Percentiles rank a stretch among this genome's conserved stretches.
phyloP scores from a whole-genome alignment of 257 asterid species.

The Ophiorrhiza pumila region DNA sequence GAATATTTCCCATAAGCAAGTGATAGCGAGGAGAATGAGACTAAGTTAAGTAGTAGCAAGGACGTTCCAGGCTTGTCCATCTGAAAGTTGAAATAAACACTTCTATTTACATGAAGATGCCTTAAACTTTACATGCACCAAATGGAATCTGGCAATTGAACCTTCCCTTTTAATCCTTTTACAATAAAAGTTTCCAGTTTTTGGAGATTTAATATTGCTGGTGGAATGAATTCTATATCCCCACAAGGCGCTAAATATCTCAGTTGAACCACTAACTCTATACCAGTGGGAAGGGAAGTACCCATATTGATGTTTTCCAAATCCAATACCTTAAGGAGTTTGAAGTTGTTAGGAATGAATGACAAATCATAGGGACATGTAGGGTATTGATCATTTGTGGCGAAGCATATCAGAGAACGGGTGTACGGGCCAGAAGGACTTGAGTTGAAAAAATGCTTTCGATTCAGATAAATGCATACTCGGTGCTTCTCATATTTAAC shows the following conservation, averaged over 20 bases:
- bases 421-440: not conserved
- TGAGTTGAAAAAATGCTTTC: not conserved
- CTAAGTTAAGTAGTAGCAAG: not conserved
- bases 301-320: no score
- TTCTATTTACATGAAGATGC: not conserved
- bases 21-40: not conserved
- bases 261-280: no score
- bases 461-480: no score
- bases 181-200: not conserved
- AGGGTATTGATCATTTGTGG: no score
- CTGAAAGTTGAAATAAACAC: not conserved
- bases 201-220: not conserved
- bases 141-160: no score
- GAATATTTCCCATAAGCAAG: not conserved
- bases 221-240: not conserved
- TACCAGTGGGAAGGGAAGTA: no score
- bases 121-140: not conserved
- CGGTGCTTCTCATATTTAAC: no score
- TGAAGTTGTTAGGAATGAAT: no score
- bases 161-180: no score
- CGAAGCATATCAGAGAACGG: not conserved
- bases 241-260: not conserved
- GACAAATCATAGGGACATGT: no score
- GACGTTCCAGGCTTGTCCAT: not conserved
- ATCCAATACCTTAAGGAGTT: no score